Percentiles rank a stretch among this genome's conserved stretches.
Conservation (phyloP, 371 early-diverging fungal genomes). For the Mortierella sp. region DNA sequence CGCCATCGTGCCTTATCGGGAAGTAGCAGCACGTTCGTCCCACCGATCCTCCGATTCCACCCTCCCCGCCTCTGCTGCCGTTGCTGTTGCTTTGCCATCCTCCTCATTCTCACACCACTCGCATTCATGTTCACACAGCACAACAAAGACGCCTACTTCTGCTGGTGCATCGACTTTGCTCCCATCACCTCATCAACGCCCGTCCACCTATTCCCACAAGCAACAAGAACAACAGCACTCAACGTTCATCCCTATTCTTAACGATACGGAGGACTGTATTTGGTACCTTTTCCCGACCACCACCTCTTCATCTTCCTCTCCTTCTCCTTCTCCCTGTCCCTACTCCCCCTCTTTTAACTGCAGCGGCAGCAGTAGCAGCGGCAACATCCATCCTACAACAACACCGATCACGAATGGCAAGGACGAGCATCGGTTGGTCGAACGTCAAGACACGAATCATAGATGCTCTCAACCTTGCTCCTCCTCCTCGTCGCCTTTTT, state of each 20-base stretch:
- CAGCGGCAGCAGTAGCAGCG: neutral
- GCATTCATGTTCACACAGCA: neutral
- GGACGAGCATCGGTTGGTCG: slow-evolving; percentile 10
- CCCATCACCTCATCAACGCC: neutral
- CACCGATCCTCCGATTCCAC: neutral
- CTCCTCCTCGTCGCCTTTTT: neutral
- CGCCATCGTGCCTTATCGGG: neutral
- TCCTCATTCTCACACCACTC: too few species aligned
- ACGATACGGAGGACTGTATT: slow-evolving; percentile 12
- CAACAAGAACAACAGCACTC: neutral
- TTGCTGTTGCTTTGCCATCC: neutral
- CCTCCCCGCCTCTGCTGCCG: too few species aligned
- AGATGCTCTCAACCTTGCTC: neutral
- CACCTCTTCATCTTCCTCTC: too few species aligned
- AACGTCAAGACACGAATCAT: too few species aligned
- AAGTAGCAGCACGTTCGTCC: neutral
- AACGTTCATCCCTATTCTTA: slow-evolving; percentile 10
- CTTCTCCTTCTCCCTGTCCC: neutral
- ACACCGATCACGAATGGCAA: slow-evolving; percentile 14
- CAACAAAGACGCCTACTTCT: neutral
- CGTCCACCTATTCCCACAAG: neutral
- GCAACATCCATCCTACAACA: neutral
- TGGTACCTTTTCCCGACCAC: slow-evolving; percentile 23
- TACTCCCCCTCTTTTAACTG: neutral
- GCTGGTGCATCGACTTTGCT: neutral